A percentile compares a stretch with the other conserved stretches of the same genome.
phyloP scores from a whole-genome alignment of 495 filamentous ascomycete species.

The Lasiosphaeria hispida region DNA sequence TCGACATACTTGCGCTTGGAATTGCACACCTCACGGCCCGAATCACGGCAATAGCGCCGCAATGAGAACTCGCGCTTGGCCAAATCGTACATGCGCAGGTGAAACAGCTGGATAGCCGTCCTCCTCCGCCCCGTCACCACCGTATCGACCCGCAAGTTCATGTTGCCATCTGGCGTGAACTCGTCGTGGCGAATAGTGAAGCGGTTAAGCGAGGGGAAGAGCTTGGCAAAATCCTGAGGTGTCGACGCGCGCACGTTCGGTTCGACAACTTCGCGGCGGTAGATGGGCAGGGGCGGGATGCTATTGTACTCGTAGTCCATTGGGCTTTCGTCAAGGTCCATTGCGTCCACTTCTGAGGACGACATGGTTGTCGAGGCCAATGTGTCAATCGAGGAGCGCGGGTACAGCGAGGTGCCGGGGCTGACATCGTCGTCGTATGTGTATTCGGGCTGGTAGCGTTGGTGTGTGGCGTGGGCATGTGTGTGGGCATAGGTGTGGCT shows the following conservation, averaged over 20 bases:
- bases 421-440: conserved; percentile 46
- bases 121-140: conserved; percentile 58
- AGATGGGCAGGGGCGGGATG: conserved; percentile 56
- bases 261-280: conserved; percentile 57
- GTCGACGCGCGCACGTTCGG: conserved; percentile 69
- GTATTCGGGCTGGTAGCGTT: conserved; percentile 32
- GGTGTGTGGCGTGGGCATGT: conserved; percentile 14
- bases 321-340: conserved; percentile 51
- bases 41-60: conserved; percentile 87
- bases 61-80: conserved; percentile 84
- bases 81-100: conserved; percentile 93
- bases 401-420: conserved; percentile 47
- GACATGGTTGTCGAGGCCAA: conserved; percentile 74
- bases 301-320: conserved; percentile 37
- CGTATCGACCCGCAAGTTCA: conserved; percentile 92
- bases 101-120: conserved; percentile 81
- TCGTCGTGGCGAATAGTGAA: conserved; percentile 89
- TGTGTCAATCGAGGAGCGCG: conserved; percentile 70
- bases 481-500: conserved; percentile 11
- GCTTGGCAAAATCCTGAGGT: conserved; percentile 76
- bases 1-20: conserved; percentile 68
- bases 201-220: conserved; percentile 81
- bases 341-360: conserved; percentile 59
- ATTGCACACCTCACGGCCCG: conserved; percentile 90
- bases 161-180: conserved; percentile 88